These are phyloP conservation scores for Trematosphaeria pertusa DNA, from an alignment of 2,329 filamentous ascomycete species.

Conservation along the genomic window DNA sequence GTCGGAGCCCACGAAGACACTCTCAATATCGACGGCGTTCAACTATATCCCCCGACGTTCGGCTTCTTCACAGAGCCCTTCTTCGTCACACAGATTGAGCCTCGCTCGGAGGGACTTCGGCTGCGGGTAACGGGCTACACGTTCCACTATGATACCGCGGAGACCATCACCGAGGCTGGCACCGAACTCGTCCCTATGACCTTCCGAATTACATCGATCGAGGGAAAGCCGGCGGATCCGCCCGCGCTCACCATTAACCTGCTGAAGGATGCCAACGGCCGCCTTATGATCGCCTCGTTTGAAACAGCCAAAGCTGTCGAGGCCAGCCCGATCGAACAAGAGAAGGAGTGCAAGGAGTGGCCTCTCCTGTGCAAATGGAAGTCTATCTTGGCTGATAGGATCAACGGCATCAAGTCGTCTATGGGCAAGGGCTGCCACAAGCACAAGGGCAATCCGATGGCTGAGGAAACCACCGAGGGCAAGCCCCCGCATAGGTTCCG, in stretches of 20 bases:
- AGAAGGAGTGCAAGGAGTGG: slow-evolving; percentile 46
- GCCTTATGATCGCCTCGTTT: slow-evolving; percentile 49
- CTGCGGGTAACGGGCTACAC: slow-evolving; percentile 46
- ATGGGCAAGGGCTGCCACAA: slow-evolving; percentile 46
- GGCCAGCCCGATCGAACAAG: slow-evolving; percentile 23
- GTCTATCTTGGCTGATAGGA: slow-evolving; percentile 41
- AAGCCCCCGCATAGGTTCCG: slow-evolving; percentile 45
- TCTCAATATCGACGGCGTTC: slow-evolving; percentile 44
- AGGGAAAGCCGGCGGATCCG: slow-evolving; percentile 37
- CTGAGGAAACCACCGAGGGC: slow-evolving; percentile 33
- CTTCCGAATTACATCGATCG: slow-evolving; percentile 44
- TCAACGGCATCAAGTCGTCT: slow-evolving; percentile 42
- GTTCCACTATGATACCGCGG: slow-evolving; percentile 42
- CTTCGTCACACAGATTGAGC: slow-evolving; percentile 42
- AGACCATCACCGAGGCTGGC: slow-evolving; percentile 45
- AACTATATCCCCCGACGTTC: slow-evolving; percentile 48
- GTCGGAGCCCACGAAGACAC: slow-evolving; percentile 39
- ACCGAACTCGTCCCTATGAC: slow-evolving; percentile 49
- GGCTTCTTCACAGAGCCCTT: slow-evolving; percentile 37
- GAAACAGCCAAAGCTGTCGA: slow-evolving; percentile 29
- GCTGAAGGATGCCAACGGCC: slow-evolving; percentile 45
- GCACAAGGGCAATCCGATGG: slow-evolving; percentile 42
- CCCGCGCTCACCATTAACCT: slow-evolving; percentile 46
- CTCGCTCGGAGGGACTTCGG: slow-evolving; percentile 33
- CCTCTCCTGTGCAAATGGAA: slow-evolving; percentile 53